Percentiles rank a stretch among this genome's conserved stretches.
Evolutionary conservation across 768 basidiomycete genomes (phyloP).

Genomic region (Tubosaeta sp.): DNA sequence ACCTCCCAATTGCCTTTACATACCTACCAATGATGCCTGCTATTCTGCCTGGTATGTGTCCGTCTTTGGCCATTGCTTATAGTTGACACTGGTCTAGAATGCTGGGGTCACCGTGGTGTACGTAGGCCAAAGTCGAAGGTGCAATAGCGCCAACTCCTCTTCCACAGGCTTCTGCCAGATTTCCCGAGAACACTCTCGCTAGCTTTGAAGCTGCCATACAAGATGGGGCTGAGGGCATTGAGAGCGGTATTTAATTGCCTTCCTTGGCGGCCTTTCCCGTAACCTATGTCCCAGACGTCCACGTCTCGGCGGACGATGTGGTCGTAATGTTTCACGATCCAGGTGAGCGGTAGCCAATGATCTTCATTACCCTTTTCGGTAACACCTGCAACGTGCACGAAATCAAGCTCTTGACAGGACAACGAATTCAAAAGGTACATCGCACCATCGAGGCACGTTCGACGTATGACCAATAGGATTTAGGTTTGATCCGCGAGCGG

Average conservation of each 20-base stretch:
- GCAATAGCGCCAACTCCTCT: slow-evolving; percentile 13
- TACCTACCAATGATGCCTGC: slow-evolving; percentile 20
- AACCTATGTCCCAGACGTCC: slow-evolving; percentile 79
- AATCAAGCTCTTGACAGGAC: slow-evolving; percentile 65
- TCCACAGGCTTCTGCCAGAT: slow-evolving; percentile 75
- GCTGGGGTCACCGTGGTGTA: slow-evolving; percentile 76
- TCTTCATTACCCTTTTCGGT: slow-evolving; percentile 20
- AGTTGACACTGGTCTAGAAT: slow-evolving; percentile 44
- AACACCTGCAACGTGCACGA: slow-evolving; percentile 22
- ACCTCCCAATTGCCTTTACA: neutral
- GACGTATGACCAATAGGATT: slow-evolving; percentile 19
- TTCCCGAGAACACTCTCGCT: slow-evolving; percentile 92
- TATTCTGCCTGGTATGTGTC: slow-evolving; percentile 25
- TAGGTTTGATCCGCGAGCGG: slow-evolving; percentile 66
- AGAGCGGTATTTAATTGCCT: slow-evolving; percentile 77
- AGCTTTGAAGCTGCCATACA: slow-evolving; percentile 93
- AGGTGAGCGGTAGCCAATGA: slow-evolving; percentile 38
- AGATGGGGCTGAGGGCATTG: slow-evolving; percentile 95
- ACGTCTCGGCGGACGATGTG: slow-evolving; percentile 82
- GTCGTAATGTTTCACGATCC: slow-evolving; percentile 98
- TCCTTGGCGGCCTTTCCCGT: slow-evolving; percentile 39
- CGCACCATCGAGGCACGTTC: slow-evolving; percentile 20
- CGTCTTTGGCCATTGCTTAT: neutral
- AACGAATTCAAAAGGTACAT: slow-evolving; percentile 66
- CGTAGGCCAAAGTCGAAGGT: slow-evolving; percentile 34